Percentiles rank a stretch among this genome's conserved stretches.
Conservation (phyloP, 192 early-diverging fungal genomes). For the Mortierella alpina region DNA sequence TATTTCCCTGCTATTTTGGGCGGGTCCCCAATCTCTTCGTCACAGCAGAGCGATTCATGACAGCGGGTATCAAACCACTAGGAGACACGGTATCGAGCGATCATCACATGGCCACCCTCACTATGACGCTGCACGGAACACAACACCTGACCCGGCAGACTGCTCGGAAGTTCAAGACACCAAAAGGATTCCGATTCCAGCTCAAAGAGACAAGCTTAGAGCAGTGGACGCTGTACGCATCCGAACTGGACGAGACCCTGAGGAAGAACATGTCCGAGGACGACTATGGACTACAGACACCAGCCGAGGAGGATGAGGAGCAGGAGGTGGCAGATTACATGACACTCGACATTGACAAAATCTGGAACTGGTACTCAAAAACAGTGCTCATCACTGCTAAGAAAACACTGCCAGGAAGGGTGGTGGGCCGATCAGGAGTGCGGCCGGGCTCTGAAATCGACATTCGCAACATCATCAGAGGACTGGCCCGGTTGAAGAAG, state of each 20-base stretch:
- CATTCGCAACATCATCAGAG: neutral
- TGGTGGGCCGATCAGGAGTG: neutral
- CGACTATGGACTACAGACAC: neutral
- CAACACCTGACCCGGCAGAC: too few species aligned
- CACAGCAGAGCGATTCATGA: too few species aligned
- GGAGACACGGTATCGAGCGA: too few species aligned
- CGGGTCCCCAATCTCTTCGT: too few species aligned
- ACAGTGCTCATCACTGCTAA: neutral
- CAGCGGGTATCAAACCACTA: too few species aligned
- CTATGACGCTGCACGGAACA: too few species aligned
- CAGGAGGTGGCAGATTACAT: neutral
- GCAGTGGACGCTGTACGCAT: neutral
- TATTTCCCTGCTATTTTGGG: too few species aligned
- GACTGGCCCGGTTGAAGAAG: neutral
- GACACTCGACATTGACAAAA: neutral
- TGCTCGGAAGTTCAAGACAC: neutral
- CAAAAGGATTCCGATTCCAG: neutral
- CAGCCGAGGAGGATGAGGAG: neutral
- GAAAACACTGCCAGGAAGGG: slow-evolving; percentile 11
- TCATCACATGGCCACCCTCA: too few species aligned
- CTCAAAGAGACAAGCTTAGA: neutral
- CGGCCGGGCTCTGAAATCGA: slow-evolving; percentile 11
- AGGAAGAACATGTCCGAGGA: neutral
- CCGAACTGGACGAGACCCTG: neutral
- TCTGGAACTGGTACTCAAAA: slow-evolving; percentile 8